Conservation (phyloP, 768 basidiomycete genomes). For the Gymnopilus junonius region DNA sequence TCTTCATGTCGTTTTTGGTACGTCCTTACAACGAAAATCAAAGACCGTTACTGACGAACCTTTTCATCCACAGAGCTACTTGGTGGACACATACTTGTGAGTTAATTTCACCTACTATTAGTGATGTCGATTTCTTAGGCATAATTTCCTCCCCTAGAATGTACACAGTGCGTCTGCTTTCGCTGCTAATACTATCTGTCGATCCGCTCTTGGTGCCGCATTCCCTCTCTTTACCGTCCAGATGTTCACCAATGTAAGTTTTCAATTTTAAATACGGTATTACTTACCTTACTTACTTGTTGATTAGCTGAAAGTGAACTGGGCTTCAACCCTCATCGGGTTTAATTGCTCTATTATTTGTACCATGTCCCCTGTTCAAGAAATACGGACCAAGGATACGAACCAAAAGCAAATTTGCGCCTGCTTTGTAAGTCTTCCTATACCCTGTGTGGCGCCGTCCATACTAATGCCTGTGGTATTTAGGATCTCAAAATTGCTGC, state of each 20-base stretch:
- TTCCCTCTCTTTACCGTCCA: constrained; percentile 72
- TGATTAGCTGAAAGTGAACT: constrained; percentile 50
- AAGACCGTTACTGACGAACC: not conserved
- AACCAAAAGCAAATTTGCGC: constrained; percentile 58
- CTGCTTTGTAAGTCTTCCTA: constrained; percentile 44
- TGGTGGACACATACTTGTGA: constrained; percentile 63
- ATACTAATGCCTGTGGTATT: not conserved
- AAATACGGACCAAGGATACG: constrained; percentile 66
- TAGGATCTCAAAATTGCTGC: constrained; percentile 49
- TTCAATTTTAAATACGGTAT: not conserved
- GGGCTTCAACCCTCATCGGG: constrained; percentile 61
- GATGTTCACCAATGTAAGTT: constrained; percentile 58
- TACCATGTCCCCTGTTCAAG: constrained; percentile 73
- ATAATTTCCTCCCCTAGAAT: constrained; percentile 30
- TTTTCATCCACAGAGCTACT: constrained; percentile 45
- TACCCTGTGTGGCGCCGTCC: not conserved
- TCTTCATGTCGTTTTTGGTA: constrained; percentile 68
- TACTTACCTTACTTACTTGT: constrained; percentile 1
- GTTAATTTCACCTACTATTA: constrained; percentile 7
- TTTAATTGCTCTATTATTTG: constrained; percentile 55
- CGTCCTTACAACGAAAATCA: constrained; percentile 23
- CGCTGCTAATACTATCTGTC: constrained; percentile 62
- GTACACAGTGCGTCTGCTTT: constrained; percentile 67
- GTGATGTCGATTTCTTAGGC: not conserved
- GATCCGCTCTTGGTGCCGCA: constrained; percentile 58